Base-by-base conservation (phyloP, 192 early-diverging fungal species). In the Coemansia sp. region DNA sequence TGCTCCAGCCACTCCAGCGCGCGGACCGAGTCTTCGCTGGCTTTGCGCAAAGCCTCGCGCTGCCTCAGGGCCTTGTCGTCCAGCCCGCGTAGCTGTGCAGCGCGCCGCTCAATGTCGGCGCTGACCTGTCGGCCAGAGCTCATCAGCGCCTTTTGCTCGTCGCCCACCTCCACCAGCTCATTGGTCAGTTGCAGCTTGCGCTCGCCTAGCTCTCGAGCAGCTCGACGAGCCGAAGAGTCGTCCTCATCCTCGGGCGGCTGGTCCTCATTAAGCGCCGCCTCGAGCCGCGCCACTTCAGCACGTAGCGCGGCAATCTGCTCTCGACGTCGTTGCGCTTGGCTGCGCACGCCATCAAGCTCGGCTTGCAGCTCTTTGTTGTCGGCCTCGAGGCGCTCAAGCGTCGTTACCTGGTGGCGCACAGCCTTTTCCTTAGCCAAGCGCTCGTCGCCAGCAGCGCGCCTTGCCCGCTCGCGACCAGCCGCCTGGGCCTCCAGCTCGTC, bases 1-100 rank as follows among this genome's bases (percentile, higher is more conserved):
- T 84, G 51, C 41, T 86, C 82, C 7, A 96, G 73, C 93, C 94
- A 97, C 38, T 85, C 49, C 0, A 89, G 77, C 5, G 91, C 95
- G 7, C 87, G 72, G 24, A 85, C 85, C 1, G 90, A 86, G 61
- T 91, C 87, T 41, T 65, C 61, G 64, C 89, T 85, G 7, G 74
- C 73, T 3, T 75, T 51, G 24, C 76, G 57, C 36, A 98, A 70
- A 0, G 71, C 47, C 10, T 87, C 71, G 38, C 96, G 76, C 40
- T 91, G 85, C 20, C 78, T 79, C 41, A 81, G 59, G 13, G 64
- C 70, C 13, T 88, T 79, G 65, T 93, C 83, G 59, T 93, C 89
- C 5, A 96, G 74, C 12, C 79, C 82, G 5, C 79, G 70, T 18
- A 92, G 74, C 74, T 88, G 88, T 60, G 67, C 44, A 55, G 75